phyloP scores from a whole-genome alignment of 2,329 filamentous ascomycete genomes.

The Hypoxylon sp. region DNA sequence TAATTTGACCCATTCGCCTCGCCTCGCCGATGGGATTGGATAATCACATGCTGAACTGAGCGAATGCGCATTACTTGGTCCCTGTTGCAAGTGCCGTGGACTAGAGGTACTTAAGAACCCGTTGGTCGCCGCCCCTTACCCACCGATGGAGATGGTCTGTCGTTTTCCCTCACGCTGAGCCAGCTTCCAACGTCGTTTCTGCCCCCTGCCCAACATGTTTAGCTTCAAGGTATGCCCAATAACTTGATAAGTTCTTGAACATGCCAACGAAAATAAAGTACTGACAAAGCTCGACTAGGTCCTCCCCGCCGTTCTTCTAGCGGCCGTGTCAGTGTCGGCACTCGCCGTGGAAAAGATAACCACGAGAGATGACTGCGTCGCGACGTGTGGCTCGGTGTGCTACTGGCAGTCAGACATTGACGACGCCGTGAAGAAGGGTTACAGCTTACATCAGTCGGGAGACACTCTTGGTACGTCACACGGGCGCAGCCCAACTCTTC shows the following conservation, averaged over 20 bases:
- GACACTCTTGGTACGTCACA: conserved; percentile 32
- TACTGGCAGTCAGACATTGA: conserved; percentile 48
- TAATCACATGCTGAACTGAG: conserved; percentile 19
- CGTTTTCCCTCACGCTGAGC: not conserved
- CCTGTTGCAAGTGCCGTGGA: conserved; percentile 15
- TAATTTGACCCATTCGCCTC: conserved; percentile 19
- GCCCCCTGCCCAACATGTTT: conserved; percentile 30
- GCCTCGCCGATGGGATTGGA: conserved; percentile 17
- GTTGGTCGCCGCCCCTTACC: not conserved
- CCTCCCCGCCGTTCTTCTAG: conserved; percentile 27
- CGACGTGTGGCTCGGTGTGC: conserved; percentile 49
- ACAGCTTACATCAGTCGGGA: conserved; percentile 36
- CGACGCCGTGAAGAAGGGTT: conserved; percentile 47
- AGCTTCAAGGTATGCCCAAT: conserved; percentile 31
- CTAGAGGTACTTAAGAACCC: not conserved
- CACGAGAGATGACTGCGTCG: conserved; percentile 42
- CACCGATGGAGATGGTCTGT: conserved; percentile 1
- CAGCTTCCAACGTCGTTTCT: not conserved
- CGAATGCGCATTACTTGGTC: conserved; percentile 1
- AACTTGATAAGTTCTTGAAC: not conserved
- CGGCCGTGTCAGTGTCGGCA: conserved; percentile 37
- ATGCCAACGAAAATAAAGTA: not conserved
- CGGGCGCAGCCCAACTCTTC: not conserved
- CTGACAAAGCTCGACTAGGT: conserved; percentile 15
- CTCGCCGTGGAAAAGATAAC: conserved; percentile 30